Conservation (phyloP, 176 grass and related monocot species). For the Zoysia pacifica region DNA sequence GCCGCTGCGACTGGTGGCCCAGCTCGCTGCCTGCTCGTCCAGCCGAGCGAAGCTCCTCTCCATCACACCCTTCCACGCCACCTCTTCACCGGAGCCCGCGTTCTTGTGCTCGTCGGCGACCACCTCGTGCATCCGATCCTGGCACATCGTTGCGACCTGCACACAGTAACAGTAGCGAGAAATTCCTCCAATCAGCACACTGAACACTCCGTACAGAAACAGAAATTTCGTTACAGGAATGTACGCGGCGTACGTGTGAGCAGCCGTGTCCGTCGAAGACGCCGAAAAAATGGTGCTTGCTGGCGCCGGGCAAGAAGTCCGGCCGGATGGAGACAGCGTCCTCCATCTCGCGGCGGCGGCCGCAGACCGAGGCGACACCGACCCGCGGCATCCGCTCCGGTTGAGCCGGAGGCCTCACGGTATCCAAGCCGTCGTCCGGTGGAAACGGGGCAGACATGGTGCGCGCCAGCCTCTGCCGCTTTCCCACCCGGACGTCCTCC, state of each 20-base stretch:
- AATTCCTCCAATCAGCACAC: constrained; percentile 24
- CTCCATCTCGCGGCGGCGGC: constrained; percentile 87
- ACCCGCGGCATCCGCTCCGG: constrained; percentile 42
- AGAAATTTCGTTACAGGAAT: neutral
- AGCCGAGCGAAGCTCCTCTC: constrained; percentile 75
- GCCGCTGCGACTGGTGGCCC: constrained; percentile 42
- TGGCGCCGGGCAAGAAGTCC: constrained; percentile 47
- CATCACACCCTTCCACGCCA: constrained; percentile 65
- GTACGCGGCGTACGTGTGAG: constrained; percentile 57
- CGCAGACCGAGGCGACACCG: constrained; percentile 63
- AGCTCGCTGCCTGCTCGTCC: constrained; percentile 61
- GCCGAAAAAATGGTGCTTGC: constrained; percentile 72
- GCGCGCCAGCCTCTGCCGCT: constrained; percentile 34
- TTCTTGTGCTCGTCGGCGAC: constrained; percentile 60
- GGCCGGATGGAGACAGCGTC: constrained; percentile 73
- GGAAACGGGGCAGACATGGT: constrained; percentile 22
- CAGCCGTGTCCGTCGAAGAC: constrained; percentile 96
- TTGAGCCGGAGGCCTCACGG: neutral
- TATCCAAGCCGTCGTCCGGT: neutral
- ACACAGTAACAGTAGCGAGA: neutral
- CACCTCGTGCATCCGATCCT: constrained; percentile 72
- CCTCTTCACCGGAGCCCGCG: neutral
- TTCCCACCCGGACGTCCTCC: constrained; percentile 36
- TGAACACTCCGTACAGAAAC: neutral
- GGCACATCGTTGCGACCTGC: constrained; percentile 73